Evolutionary conservation across 2,329 filamentous ascomycete genomes (phyloP), one percentile per base, ranked within the genome.

Genomic region (Aspergillus sergii): DNA sequence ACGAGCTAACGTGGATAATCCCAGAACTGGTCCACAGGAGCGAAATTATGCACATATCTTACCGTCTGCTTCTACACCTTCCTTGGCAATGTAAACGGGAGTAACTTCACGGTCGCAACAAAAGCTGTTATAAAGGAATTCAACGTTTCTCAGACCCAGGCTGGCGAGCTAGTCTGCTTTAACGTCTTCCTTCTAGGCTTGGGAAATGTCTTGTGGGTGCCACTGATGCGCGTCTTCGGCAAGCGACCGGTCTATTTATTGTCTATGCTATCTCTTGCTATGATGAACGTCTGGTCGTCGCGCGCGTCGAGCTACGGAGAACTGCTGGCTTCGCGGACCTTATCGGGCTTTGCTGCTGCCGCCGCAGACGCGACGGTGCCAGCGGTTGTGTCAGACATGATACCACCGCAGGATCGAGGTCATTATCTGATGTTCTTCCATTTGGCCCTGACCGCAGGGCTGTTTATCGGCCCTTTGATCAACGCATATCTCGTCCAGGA

Each of bases 11-110:
- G 11, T 10, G 6, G 30, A 14, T 26, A 28, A 12, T 16, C 11
- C 8, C 26, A 72, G 71, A 72, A 72, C 30, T 73, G 70, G 71
- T 63, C 70, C 2, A 57, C 64, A 1, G 32, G 45, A 2, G 64
- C 65, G 6, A 71, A 68, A 57, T 51, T 69, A 11, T 64, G 58
- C 28, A 78, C 75, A 1, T 79, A 76, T 60, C 62, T 73, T 6
- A 77, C 73, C 11, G 73, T 78, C 54, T 79, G 78, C 64, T 72
- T 74, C 59, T 80, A 78, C 68, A 78, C 75, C 8, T 79, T 80
- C 63, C 72, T 79, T 9, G 76, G 77, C 60, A 78, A 77, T 56
- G 72, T 77, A 58, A 79, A 79, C 62, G 71, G 73, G 23, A 76
- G 73, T 53, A 78, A 77, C 57, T 78, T 79, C 66, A 77, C 76